Evolutionary conservation across 208 protist species (phyloP), one percentile per base, ranked within the genome.

Genomic region (Angomonas deanei): DNA sequence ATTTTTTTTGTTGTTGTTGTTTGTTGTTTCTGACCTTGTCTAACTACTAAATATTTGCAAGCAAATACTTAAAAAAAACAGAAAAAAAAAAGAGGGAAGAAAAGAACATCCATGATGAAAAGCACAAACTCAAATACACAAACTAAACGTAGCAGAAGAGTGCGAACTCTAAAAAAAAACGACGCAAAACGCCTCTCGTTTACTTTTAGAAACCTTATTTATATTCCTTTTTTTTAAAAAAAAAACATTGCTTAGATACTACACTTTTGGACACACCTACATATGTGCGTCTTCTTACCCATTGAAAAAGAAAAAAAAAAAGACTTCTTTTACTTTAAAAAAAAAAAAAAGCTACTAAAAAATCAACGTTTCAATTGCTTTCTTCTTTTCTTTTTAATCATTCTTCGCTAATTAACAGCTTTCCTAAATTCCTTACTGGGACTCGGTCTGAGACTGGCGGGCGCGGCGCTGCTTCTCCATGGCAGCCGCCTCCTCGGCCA

Each of bases 401-500:
- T 68, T 56, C 58, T 34, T 70, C 13, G 33, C 31, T 47, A 23
- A 53, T 50, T 59, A 11, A 21, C 36, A 3, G 42, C 56, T 39
- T 39, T 32, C 31, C 19, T 39, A 19, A 17, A 31, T 64, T 6
- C 31, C 21, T 11, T 42, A n/a, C 15, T 42, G 8, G 36, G n/a
- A n/a, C n/a, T n/a, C 62, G 52, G 79, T 66, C 48, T 74, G 64
- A 1, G 47, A 32, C 13, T 42, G 69, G 58, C 76, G 74, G 31
- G 74, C 71, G 28, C 80, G 78, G 39, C 80, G 82, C 26, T 70
- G 58, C 67, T 84, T 85, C 67, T 88, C 76, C 57, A 85, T 76
- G 49, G 79, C 78, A 4, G 75, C 74, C 24, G 80, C 84, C 74
- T 91, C 87, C 66, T 86, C 84, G 19, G 96, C 86, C 57, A 98